phyloP scores from a whole-genome alignment of 169 alveolate genomes.

The Cryptosporidium parvum region DNA sequence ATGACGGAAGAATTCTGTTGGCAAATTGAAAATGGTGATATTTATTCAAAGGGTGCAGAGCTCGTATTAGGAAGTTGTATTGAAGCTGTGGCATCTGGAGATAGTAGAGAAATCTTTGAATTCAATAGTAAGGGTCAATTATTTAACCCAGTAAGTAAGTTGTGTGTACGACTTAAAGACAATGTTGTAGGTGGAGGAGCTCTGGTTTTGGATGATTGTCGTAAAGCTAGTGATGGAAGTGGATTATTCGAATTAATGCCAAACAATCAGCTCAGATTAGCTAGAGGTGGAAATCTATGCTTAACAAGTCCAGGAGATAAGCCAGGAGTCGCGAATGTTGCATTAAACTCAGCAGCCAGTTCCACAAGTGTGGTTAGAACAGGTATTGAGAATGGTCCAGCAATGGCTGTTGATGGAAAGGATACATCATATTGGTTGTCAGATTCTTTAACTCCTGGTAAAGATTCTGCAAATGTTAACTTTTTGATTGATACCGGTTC shows the following conservation, averaged over 20 bases:
- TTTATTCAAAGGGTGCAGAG: constrained; percentile 70
- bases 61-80: constrained; percentile 67
- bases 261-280: constrained; percentile 63
- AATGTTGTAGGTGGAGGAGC: constrained; percentile 25
- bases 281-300: constrained; percentile 66
- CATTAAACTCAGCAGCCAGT: constrained; percentile 71
- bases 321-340: constrained; percentile 70
- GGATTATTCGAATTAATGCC: constrained; percentile 70
- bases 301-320: constrained; percentile 73
- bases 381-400: constrained; percentile 42
- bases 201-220: constrained; percentile 65
- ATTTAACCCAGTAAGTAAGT: constrained; percentile 70
- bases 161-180: constrained; percentile 61
- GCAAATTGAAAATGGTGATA: constrained; percentile 70
- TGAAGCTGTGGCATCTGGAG: constrained; percentile 76
- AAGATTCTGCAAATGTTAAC: constrained; percentile 23
- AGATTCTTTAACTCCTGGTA: background rate
- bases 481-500: constrained; percentile 42
- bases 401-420: constrained; percentile 74
- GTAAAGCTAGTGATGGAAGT: constrained; percentile 44
- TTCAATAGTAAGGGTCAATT: constrained; percentile 70
- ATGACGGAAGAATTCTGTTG: constrained; percentile 72
- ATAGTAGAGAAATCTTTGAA: constrained; percentile 74
- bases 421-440: constrained; percentile 71
- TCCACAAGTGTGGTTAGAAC: constrained; percentile 42